Base-by-base conservation (phyloP, 768 basidiomycete genomes). In the Panus rudis region DNA sequence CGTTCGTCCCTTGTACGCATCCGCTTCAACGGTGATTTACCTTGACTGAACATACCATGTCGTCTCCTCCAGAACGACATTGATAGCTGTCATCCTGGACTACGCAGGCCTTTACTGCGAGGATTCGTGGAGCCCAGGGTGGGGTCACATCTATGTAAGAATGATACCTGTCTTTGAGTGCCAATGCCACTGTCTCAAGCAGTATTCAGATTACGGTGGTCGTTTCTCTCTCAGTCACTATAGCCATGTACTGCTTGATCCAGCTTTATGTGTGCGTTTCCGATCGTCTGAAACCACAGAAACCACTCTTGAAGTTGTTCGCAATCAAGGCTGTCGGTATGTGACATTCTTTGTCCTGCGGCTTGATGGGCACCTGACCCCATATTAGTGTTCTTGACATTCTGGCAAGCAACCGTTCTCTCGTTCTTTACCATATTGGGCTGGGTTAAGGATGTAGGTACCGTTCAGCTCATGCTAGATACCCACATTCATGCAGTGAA, bases 191-290 rank as follows among this genome's bases (percentile, higher is more conserved):
- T 21, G 20, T 22, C 16, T 40, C 35, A 17, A 28, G 37, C 10
- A 14, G 20, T 40, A 5, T 40, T 22, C 43, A 82, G 81, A 78
- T 84, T 45, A 67, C 70, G 3, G 54, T 72, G 26, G 62, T 82
- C 33, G 74, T 85, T 28, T 84, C 83, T 2, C 52, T 82, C 27
- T 85, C 84, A 0, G 84, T 90, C 14, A 73, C 83, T 0, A 56
- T 87, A 41, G 82, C 84, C 24, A 86, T 87, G 84, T 89, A 84
- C 57, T 84, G 81, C 56, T 60, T 84, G 45, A 63, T 89, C 17
- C 85, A 88, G 56, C 63, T 90, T 14, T 86, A 84, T 52, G 50
- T 84, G 6, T 61, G 75, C 0, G 68, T 87, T 13, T 61, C 76
- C 6, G 60, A 59, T 11, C 64, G 76, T 33, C 65, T 89, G n/a